phyloP scores from a whole-genome alignment of 108 stramenopile species.

The Discostella pseudostelligera region DNA sequence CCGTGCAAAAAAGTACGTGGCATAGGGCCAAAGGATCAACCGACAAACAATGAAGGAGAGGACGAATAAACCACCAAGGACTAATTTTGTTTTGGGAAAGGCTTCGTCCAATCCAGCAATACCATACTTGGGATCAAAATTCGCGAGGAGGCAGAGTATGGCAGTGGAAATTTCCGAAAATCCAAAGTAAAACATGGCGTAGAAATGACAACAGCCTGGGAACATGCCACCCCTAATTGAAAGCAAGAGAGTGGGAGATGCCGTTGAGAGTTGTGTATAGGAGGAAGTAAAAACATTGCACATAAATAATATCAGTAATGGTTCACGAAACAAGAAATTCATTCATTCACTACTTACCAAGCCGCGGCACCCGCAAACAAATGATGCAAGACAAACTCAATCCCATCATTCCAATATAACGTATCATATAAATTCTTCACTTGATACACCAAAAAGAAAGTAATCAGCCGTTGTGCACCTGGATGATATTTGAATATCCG shows the following conservation, averaged over 20 bases:
- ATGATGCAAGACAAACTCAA: conserved; percentile 80
- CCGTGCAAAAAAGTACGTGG: conserved; percentile 62
- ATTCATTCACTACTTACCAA: conserved; percentile 49
- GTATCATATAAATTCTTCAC: conserved; percentile 83
- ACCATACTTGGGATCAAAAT: conserved; percentile 80
- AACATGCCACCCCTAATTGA: conserved; percentile 60
- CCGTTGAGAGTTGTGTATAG: no score
- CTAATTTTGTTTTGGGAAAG: conserved; percentile 68
- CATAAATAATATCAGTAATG: no score
- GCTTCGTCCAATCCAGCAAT: conserved; percentile 71
- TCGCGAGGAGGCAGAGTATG: conserved; percentile 75
- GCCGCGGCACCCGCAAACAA: conserved; percentile 63
- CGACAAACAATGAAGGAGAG: conserved; percentile 75
- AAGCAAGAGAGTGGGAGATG: background rate
- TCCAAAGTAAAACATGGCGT: conserved; percentile 81
- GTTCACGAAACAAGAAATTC: no score
- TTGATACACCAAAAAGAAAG: conserved; percentile 80
- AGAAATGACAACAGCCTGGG: conserved; percentile 66
- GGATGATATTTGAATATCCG: conserved; percentile 69
- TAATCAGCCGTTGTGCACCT: conserved; percentile 45
- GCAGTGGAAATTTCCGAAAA: conserved; percentile 75
- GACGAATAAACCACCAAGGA: conserved; percentile 68
- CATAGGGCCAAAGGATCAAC: conserved; percentile 69
- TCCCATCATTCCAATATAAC: conserved; percentile 80
- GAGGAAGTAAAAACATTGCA: no score